phyloP scores from a whole-genome alignment of 768 basidiomycete genomes.

The Tulasnella sp. region DNA sequence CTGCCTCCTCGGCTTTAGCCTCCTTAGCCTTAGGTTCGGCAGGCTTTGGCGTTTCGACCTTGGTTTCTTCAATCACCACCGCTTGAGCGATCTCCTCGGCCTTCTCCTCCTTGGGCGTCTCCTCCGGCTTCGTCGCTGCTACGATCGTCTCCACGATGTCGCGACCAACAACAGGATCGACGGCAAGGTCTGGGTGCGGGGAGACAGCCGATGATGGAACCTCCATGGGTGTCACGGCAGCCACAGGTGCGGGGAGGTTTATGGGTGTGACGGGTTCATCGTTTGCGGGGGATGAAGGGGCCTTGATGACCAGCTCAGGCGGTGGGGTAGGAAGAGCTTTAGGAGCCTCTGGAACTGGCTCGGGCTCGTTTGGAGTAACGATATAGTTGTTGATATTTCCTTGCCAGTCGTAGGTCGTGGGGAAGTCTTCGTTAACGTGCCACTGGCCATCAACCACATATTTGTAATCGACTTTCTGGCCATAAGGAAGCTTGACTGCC shows the following conservation, averaged over 20 bases:
- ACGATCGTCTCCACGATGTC: constrained; percentile 3
- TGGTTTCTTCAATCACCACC: background rate
- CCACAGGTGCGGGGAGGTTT: background rate
- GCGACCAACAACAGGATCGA: constrained; percentile 12
- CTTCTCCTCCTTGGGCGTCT: constrained; percentile 9
- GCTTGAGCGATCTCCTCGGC: constrained; percentile 4
- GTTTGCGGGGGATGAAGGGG: background rate
- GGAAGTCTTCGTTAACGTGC: constrained; percentile 22
- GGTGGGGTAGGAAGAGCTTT: background rate
- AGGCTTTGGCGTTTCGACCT: background rate
- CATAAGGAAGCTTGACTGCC: constrained; percentile 28
- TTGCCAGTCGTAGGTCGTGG: constrained; percentile 16
- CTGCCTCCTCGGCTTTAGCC: background rate
- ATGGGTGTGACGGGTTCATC: constrained; percentile 16
- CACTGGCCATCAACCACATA: constrained; percentile 31
- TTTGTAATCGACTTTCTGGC: constrained; percentile 25
- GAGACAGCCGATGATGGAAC: constrained; percentile 2
- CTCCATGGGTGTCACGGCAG: constrained; percentile 12
- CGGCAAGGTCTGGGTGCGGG: background rate
- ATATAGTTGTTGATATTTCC: constrained; percentile 28
- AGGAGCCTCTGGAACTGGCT: background rate
- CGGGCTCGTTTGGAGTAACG: constrained; percentile 2
- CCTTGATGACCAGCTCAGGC: constrained; percentile 1
- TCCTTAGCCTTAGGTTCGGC: background rate
- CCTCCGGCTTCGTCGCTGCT: background rate